These are phyloP conservation scores for Ceratobasidium sp. DNA, from an alignment of 1,284 basidiomycete species.

Conservation along the genomic window DNA sequence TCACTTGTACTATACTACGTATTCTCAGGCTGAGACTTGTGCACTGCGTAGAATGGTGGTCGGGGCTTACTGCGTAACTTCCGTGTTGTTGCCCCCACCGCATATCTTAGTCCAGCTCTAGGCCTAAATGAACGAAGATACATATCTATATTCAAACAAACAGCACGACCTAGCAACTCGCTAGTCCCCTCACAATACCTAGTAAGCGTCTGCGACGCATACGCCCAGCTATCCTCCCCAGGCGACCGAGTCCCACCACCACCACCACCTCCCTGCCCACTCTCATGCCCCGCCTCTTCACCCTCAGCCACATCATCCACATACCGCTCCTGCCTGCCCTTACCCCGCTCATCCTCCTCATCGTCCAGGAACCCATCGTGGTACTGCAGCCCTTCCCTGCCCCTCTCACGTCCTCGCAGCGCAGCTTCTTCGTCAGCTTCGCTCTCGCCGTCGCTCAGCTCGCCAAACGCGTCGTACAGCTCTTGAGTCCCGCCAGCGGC, in stretches of 20 bases:
- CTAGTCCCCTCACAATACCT: constrained; percentile 9
- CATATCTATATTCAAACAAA: background rate
- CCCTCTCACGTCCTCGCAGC: constrained; percentile 29
- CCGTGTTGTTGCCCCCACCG: too few relatives aligned
- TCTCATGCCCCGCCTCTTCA: too few relatives aligned
- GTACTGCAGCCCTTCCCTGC: constrained; percentile 46
- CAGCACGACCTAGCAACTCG: background rate
- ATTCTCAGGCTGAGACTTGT: too few relatives aligned
- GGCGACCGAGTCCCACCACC: constrained; percentile 29
- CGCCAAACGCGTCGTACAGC: constrained; percentile 92
- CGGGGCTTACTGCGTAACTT: constrained; percentile 56
- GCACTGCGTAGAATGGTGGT: too few relatives aligned
- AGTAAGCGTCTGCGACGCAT: constrained; percentile 64
- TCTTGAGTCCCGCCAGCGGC: constrained; percentile 76
- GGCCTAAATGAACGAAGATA: background rate
- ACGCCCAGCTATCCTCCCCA: constrained; percentile 68
- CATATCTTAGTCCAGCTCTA: too few relatives aligned
- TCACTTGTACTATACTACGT: too few relatives aligned
- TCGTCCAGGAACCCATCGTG: constrained; percentile 55
- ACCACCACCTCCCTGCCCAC: constrained; percentile 45
- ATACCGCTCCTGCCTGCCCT: constrained; percentile 72
- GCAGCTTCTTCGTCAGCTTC: constrained; percentile 51
- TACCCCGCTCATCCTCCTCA: constrained; percentile 63
- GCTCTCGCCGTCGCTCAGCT: constrained; percentile 72
- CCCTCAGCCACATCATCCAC: constrained; percentile 52